These are phyloP conservation scores for Corchorus olitorius DNA, from an alignment of 345 rosid species.

Conservation along the genomic window DNA sequence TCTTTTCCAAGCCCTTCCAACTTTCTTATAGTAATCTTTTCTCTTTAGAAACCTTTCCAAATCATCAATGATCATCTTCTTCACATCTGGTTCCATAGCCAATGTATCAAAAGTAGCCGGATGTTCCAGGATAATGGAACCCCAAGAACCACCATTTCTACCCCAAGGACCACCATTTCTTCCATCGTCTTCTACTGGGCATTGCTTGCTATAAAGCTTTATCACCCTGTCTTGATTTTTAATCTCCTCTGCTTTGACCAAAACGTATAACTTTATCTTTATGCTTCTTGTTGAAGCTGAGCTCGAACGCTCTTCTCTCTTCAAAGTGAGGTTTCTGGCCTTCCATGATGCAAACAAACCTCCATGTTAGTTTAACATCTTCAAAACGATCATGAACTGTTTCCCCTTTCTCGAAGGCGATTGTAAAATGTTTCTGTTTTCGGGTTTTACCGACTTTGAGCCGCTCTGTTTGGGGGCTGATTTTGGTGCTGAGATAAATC, in stretches of 20 bases:
- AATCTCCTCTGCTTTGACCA: slow-evolving; percentile 44
- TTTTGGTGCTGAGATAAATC: slow-evolving; percentile 41
- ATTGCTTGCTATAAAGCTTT: slow-evolving; percentile 43
- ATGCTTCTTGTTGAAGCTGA: slow-evolving; percentile 56
- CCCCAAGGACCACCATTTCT: slow-evolving; percentile 45
- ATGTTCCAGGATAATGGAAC: slow-evolving; percentile 53
- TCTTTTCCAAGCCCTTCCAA: slow-evolving; percentile 38
- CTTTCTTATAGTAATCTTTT: slow-evolving; percentile 28
- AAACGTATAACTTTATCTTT: slow-evolving; percentile 51
- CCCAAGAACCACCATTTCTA: slow-evolving; percentile 44
- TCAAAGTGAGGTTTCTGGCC: background rate
- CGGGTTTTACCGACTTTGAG: slow-evolving; percentile 56
- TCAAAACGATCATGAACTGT: slow-evolving; percentile 49
- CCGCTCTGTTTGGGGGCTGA: slow-evolving; percentile 37
- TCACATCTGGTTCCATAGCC: slow-evolving; percentile 29
- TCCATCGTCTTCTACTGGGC: slow-evolving; percentile 22
- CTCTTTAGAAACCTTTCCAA: slow-evolving; percentile 33
- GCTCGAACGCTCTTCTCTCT: slow-evolving; percentile 42
- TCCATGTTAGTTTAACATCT: slow-evolving; percentile 56
- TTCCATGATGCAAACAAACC: slow-evolving; percentile 46
- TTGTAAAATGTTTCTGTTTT: slow-evolving; percentile 48
- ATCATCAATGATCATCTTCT: slow-evolving; percentile 28
- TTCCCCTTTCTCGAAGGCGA: slow-evolving; percentile 56
- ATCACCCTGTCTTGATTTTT: slow-evolving; percentile 45
- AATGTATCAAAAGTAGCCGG: slow-evolving; percentile 31